Conservation (phyloP, 768 basidiomycete genomes). For the Kwoniella mangroviensis region DNA sequence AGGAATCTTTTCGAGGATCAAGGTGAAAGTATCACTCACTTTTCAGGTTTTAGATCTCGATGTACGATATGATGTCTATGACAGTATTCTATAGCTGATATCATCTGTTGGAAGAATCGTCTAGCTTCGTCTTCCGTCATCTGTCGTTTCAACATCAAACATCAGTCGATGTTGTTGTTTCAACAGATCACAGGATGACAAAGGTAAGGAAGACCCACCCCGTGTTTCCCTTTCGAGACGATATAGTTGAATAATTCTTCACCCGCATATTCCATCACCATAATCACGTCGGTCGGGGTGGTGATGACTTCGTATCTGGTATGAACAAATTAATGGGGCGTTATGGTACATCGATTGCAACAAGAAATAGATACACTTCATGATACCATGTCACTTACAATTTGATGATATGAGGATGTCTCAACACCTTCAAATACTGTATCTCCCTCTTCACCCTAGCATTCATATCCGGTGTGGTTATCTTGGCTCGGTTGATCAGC, state of each 20-base stretch:
- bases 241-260: conserved; percentile 99
- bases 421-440: conserved; percentile 90
- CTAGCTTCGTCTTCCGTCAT: conserved; percentile 87
- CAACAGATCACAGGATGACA: not conserved
- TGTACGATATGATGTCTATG: conserved; percentile 97
- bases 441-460: conserved; percentile 91
- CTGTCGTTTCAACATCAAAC: conserved; percentile 53
- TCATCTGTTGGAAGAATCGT: conserved; percentile 97
- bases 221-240: conserved; percentile 73
- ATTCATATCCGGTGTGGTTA: conserved; percentile 87
- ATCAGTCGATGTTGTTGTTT: not conserved
- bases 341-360: too few relatives aligned
- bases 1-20: too few relatives aligned
- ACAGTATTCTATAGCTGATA: conserved; percentile 95
- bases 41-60: conserved; percentile 97
- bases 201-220: conserved; percentile 26
- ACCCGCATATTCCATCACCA: conserved; percentile 94
- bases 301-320: conserved; percentile 71
- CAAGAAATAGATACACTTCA: too few relatives aligned
- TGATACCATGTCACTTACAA: too few relatives aligned
- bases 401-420: conserved; percentile 97
- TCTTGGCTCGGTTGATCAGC: conserved; percentile 91
- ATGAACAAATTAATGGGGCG: too few relatives aligned
- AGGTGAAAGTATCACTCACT: conserved; percentile 59
- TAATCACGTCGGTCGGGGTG: conserved; percentile 93